Evolutionary conservation across 1,284 basidiomycete genomes (phyloP), one percentile per base, ranked within the genome.

Genomic region (Chalciporus sp.): DNA sequence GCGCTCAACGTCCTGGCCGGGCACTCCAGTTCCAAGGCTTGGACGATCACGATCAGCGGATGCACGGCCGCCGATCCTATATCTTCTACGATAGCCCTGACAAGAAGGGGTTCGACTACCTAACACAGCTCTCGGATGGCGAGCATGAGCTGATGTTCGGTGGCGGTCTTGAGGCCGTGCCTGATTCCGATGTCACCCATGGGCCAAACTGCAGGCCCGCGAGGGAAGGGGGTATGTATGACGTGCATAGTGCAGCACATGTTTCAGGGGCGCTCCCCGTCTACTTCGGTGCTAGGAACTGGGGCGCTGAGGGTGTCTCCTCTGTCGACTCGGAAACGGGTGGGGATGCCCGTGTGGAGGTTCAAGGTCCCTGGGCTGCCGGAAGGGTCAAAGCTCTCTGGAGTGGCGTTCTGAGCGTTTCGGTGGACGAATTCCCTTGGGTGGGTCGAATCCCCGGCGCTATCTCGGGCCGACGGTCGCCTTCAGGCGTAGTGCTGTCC

Each of bases 91-190:
- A 79, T 8, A 73, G 69, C n/a, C 61, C 69, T 45, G 27, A 65
- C 42, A 47, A 53, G 42, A 54, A 69, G 51, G 71, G 79, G 12
- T 90, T 79, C 64, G 86, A 91, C 64, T 92, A 92, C 66, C 79
- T 90, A 55, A 89, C 88, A 2, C 88, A 91, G 66, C 79, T 88
- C 41, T 80, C 81, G 6, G 51, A 62, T 4, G 68, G 72, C 47
- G 72, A 70, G 28, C 66, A 77, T 16, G 84, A 88, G 62, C 72
- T 88, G 56, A 85, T 90, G 81, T 81, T 89, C 54, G 82, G 84
- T 0, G 84, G 81, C 3, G 80, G 77, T 0, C 70, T 76, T 35
- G 67, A 75, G 6, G 66, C 62, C 6, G 33, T 23, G 14, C 71
- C 66, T 4, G 52, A 60, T 14, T 33, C n/a, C 7, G 59, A 72